Conservation (phyloP, 306 rosid genomes). For the Trifolium dubium region DNA sequence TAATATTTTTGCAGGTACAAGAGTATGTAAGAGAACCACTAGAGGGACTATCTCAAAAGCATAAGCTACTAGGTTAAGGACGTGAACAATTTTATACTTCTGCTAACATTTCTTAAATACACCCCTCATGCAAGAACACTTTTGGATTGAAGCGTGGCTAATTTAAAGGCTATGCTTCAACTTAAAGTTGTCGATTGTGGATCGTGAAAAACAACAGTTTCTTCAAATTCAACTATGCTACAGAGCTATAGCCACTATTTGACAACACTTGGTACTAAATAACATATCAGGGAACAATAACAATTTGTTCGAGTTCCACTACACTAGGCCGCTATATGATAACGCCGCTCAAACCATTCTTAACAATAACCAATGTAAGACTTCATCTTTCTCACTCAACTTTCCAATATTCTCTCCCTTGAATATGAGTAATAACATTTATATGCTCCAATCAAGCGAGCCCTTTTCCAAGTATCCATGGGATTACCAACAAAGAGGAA, state of each 20-base stretch:
- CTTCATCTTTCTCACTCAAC: neutral
- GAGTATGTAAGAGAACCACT: slow-evolving; percentile 23
- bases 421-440: neutral
- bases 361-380: neutral
- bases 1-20: slow-evolving; percentile 22
- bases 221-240: neutral
- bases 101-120: neutral
- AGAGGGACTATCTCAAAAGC: slow-evolving; percentile 10
- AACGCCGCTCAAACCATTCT: neutral
- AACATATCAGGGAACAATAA: too few species aligned
- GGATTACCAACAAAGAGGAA: neutral
- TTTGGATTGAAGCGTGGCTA: neutral
- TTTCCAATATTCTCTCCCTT: neutral
- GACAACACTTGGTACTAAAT: neutral
- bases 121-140: neutral
- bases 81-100: neutral
- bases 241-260: neutral
- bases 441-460: neutral
- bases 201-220: neutral
- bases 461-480: neutral
- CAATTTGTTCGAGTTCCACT: too few species aligned
- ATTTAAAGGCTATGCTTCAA: neutral
- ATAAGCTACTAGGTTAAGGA: slow-evolving; percentile 6
- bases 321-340: neutral
- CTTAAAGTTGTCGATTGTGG: neutral